A percentile compares a stretch with the other conserved stretches of the same genome.
These are phyloP conservation scores for Trichoderma oligosporum DNA, from an alignment of 2,329 filamentous ascomycete species.

Conservation along the genomic window DNA sequence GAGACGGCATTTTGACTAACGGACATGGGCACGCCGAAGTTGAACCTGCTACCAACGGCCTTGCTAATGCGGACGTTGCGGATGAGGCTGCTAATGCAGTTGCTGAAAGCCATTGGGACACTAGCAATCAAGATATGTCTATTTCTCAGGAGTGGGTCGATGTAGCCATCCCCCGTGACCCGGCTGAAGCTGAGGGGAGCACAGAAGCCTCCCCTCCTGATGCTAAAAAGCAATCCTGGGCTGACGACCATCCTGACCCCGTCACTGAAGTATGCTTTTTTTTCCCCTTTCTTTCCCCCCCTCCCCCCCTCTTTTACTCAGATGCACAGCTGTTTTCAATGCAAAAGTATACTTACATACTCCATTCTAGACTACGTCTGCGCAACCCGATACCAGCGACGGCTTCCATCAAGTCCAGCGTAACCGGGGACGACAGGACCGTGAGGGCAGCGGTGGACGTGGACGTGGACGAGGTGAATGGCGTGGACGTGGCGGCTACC, in stretches of 20 bases:
- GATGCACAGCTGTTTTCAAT: too few species aligned
- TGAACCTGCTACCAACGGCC: constrained; percentile 40
- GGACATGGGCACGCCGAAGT: constrained; percentile 36
- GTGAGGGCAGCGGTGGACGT: constrained; percentile 45
- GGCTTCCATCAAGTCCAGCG: constrained; percentile 71
- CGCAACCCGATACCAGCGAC: constrained; percentile 48
- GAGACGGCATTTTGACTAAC: constrained; percentile 40
- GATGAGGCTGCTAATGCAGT: constrained; percentile 57
- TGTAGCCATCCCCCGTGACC: constrained; percentile 65
- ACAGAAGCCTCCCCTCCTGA: constrained; percentile 33
- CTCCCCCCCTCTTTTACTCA: too few species aligned
- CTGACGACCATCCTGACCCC: constrained; percentile 68
- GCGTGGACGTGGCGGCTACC: constrained; percentile 50
- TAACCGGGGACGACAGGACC: constrained; percentile 53
- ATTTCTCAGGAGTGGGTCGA: constrained; percentile 67
- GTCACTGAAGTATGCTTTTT: constrained; percentile 40
- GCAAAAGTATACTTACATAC: constrained; percentile 11
- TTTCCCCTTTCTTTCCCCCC: not conserved
- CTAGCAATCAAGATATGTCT: constrained; percentile 38
- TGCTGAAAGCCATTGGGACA: constrained; percentile 64
- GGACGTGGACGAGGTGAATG: constrained; percentile 47
- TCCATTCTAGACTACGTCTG: constrained; percentile 33
- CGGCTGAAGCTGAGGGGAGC: constrained; percentile 68
- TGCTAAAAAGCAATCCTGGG: constrained; percentile 66
- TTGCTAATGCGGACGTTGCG: constrained; percentile 49